Conservation (phyloP, 495 filamentous ascomycete genomes). For the Tuber brumale region DNA sequence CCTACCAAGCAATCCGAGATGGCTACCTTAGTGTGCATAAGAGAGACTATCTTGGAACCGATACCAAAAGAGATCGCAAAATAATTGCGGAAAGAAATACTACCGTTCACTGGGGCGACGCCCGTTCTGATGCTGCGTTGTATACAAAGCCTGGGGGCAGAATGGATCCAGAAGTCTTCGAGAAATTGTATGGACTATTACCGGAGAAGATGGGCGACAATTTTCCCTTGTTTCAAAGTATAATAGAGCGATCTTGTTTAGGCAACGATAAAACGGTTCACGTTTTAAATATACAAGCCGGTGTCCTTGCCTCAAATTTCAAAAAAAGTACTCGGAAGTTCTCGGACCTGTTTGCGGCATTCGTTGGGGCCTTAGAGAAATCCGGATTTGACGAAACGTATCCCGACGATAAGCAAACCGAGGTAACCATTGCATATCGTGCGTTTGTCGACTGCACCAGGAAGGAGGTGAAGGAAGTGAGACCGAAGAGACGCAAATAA, state of each 20-base stretch:
- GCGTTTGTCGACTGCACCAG: background rate
- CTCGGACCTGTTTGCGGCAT: background rate
- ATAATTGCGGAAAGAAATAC: background rate
- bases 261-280: background rate
- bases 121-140: background rate
- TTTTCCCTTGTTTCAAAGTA: background rate
- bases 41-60: background rate
- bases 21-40: background rate
- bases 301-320: background rate
- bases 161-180: background rate
- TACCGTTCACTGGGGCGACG: background rate
- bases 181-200: background rate
- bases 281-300: background rate
- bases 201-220: background rate
- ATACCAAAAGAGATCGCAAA: background rate
- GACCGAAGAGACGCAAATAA: background rate
- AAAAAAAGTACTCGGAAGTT: background rate
- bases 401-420: background rate
- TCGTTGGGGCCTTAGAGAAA: background rate
- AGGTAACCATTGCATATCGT: background rate
- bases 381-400: background rate
- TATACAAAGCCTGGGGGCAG: background rate
- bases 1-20: background rate
- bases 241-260: background rate
- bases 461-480: background rate